phyloP scores from a whole-genome alignment of 2,329 filamentous ascomycete genomes.

The Mycogone perniciosa region DNA sequence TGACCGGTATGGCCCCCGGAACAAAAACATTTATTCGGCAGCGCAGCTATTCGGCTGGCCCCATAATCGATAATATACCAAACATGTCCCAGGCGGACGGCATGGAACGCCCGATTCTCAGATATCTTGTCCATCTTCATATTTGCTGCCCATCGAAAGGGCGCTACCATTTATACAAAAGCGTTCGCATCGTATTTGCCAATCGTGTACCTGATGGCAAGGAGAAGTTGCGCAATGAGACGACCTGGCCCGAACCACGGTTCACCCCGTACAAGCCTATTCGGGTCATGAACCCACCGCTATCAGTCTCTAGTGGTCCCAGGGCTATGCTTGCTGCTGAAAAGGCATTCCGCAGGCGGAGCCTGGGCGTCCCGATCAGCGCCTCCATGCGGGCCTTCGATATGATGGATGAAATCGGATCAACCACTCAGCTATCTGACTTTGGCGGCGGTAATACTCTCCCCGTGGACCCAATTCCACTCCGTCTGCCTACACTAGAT shows the following conservation, averaged over 20 bases:
- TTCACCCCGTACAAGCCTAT: conserved; percentile 78
- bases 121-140: conserved; percentile 88
- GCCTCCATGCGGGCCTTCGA: conserved; percentile 29
- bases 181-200: conserved; percentile 89
- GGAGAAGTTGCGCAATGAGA: conserved; percentile 84
- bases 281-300: conserved; percentile 42
- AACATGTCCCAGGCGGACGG: conserved; percentile 20
- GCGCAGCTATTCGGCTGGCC: conserved; percentile 82
- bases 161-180: conserved; percentile 85
- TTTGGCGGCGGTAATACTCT: conserved; percentile 26
- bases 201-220: conserved; percentile 95
- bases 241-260: conserved; percentile 79
- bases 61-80: conserved; percentile 64
- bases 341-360: conserved; percentile 52
- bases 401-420: conserved; percentile 15
- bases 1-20: conserved; percentile 84
- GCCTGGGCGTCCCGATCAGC: conserved; percentile 42
- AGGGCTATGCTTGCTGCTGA: conserved; percentile 51
- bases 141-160: conserved; percentile 83
- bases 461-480: conserved; percentile 47
- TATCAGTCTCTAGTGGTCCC: conserved; percentile 31
- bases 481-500: conserved; percentile 32
- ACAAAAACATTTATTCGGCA: conserved; percentile 96
- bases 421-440: conserved; percentile 4
- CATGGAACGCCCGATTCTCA: conserved; percentile 61